Evolutionary conservation across 75 land plant genomes (phyloP).

Genomic region (Cunninghamia lanceolata): DNA sequence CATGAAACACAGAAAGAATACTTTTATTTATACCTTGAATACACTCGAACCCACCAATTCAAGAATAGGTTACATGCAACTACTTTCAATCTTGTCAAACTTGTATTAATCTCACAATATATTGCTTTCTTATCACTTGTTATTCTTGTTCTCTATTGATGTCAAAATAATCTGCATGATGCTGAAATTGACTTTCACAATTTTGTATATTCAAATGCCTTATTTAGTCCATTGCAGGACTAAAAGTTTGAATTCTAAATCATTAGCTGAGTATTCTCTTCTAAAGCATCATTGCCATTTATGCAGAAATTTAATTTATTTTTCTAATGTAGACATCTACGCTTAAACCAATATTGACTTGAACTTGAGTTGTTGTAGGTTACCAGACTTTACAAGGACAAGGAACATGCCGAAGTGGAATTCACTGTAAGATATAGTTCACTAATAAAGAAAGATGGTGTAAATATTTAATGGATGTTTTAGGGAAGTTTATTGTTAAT

Average conservation of each 20-base stretch:
- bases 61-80: not conserved
- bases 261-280: constrained; percentile 1
- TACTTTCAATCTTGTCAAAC: not conserved
- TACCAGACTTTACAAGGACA: constrained; percentile 74
- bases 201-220: not conserved
- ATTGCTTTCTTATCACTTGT: not conserved
- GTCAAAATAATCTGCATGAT: not conserved
- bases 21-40: not conserved
- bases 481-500: not conserved
- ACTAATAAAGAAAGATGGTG: no score
- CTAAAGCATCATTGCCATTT: not conserved
- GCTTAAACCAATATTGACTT: not conserved
- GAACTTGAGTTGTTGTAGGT: constrained; percentile 40
- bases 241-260: not conserved
- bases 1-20: no score
- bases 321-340: not conserved
- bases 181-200: not conserved
- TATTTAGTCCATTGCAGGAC: not conserved
- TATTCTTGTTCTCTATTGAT: not conserved
- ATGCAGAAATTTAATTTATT: not conserved
- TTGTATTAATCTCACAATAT: not conserved
- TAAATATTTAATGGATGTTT: not conserved
- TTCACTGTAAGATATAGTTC: constrained; percentile 56
- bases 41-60: not conserved
- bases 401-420: constrained; percentile 89